Evolutionary conservation across 345 rosid genomes (phyloP).

Genomic region (Aquilaria malaccensis): DNA sequence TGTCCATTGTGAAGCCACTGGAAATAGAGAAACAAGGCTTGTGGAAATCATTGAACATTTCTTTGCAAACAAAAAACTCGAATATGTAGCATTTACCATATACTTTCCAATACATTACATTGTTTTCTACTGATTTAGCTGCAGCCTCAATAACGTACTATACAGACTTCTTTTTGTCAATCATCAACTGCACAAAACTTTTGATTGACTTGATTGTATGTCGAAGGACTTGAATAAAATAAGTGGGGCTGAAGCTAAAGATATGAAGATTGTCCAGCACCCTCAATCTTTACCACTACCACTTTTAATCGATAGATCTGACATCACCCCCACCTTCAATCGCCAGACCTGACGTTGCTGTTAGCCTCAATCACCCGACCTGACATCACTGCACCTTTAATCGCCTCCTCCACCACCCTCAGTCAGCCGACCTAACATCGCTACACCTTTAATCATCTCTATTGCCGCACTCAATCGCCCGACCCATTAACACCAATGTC

Average conservation of each 20-base stretch:
- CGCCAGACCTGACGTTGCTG: too few species aligned
- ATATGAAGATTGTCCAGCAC: slow-evolving; percentile 41
- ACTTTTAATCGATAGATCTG: too few species aligned
- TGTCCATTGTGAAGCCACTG: slow-evolving; percentile 24
- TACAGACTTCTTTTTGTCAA: slow-evolving; percentile 54
- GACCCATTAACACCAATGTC: too few species aligned
- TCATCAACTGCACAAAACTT: slow-evolving; percentile 55
- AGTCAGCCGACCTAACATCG: too few species aligned
- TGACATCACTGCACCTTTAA: too few species aligned
- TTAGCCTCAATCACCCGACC: too few species aligned
- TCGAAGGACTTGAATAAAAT: slow-evolving; percentile 42
- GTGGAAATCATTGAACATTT: slow-evolving; percentile 72
- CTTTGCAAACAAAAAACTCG: slow-evolving; percentile 63
- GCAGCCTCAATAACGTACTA: slow-evolving; percentile 69
- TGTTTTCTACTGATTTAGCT: slow-evolving; percentile 45
- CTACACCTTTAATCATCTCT: too few species aligned
- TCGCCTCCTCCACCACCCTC: too few species aligned
- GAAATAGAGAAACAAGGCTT: slow-evolving; percentile 37
- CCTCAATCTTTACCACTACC: too few species aligned
- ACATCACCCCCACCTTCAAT: too few species aligned
- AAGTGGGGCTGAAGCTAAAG: slow-evolving; percentile 42
- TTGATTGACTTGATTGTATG: slow-evolving; percentile 58
- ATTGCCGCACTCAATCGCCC: too few species aligned
- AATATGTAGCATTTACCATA: slow-evolving; percentile 75
- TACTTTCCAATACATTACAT: slow-evolving; percentile 40